Evolutionary conservation across 2,329 filamentous ascomycete genomes (phyloP), one percentile per base, ranked within the genome.

Genomic region (Fusarium aywerte): DNA sequence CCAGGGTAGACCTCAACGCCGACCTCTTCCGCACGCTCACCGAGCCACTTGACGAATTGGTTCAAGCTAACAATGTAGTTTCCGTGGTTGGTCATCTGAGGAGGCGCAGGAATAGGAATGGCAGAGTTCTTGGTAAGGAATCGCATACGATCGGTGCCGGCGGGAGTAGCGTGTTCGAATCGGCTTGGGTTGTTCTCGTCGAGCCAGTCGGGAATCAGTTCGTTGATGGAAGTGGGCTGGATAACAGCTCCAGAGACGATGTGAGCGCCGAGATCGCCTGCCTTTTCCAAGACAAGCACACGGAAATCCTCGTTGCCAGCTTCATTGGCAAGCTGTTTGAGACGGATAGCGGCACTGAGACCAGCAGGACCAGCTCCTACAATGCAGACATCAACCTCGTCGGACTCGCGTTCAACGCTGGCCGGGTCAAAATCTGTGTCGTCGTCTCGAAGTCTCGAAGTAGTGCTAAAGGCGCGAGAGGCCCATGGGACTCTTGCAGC

Each of bases 31-130:
- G 96, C 96, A 45, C 95, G 88, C 77, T 98, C 96, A 47, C 92
- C 94, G 4, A 99, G 84, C 96, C 96, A 99, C 80, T 95, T 96
- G 58, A 92, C 91, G 75, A 99, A 90, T 79, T 98, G 92, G 79
- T 96, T 98, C 74, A 99, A 81, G 75, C 92, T 97, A 75, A 99
- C 89, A 70, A 99, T 99, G 79, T 96, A 98, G 81, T 99, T 99
- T 70, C 96, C 96, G 74, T 97, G 88, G 78, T 99, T 99, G 83
- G 94, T 89, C 96, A 99, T 99, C 82, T 98, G 96, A 31, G 96
- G 96, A 42, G 96, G 96, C 13, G 90, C 89, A 2, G 95, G 96
- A 52, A 98, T 83, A 7, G 93, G 92, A 58, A 97, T 88, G 0
- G 93, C 83, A 64, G 84, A 83, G 53, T 84, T 91, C 81, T 94